These are phyloP conservation scores for Agrocybe pediades DNA, from an alignment of 768 basidiomycete genomes.

Conservation along the genomic window DNA sequence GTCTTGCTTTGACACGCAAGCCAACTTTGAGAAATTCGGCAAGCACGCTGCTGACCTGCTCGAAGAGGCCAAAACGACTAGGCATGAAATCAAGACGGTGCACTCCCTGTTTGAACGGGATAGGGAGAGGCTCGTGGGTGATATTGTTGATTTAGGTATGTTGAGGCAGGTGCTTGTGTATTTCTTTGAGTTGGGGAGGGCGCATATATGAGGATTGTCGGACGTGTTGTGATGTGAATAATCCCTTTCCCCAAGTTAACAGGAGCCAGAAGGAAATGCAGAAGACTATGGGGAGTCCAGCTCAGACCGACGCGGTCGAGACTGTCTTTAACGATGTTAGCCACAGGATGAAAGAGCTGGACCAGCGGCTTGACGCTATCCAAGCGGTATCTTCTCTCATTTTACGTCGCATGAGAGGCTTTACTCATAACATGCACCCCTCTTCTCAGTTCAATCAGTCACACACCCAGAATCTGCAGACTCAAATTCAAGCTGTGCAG, in stretches of 20 bases:
- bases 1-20: constrained; percentile 73
- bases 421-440: background rate
- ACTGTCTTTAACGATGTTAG: constrained; percentile 42
- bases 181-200: too few species aligned
- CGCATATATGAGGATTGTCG: background rate
- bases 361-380: constrained; percentile 58
- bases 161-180: constrained; percentile 2
- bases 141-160: constrained; percentile 59
- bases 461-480: constrained; percentile 48
- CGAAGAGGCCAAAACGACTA: constrained; percentile 50
- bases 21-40: constrained; percentile 69
- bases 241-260: constrained; percentile 45
- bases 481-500: constrained; percentile 57
- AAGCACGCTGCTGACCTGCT: constrained; percentile 55
- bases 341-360: constrained; percentile 44
- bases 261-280: constrained; percentile 64
- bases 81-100: constrained; percentile 51
- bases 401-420: background rate
- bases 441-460: constrained; percentile 44
- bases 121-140: constrained; percentile 55
- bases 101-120: constrained; percentile 62
- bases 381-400: constrained; percentile 53
- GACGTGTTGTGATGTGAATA: constrained; percentile 13
- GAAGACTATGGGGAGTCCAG: constrained; percentile 56
- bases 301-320: constrained; percentile 45